Base-by-base conservation (phyloP, 2,329 filamentous ascomycete species). In the Colletotrichum acutatum region DNA sequence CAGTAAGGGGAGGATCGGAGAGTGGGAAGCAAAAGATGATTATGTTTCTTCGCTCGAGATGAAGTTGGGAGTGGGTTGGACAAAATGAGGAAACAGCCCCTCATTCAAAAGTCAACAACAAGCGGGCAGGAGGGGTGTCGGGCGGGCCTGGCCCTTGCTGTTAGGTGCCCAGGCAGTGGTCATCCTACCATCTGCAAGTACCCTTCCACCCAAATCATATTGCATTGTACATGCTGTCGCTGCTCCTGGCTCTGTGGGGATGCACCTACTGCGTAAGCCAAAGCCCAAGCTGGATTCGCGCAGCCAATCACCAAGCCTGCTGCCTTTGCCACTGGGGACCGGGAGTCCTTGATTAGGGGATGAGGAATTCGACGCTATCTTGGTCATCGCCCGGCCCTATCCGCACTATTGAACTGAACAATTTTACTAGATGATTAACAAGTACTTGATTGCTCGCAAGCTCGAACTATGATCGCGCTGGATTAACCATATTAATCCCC, bases 31-130 rank as follows among this genome's bases (percentile, higher is more conserved):
- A 71, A 71, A 72, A 63, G 59, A 59, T 69, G 66, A 67, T 60
- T 66, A 46, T 71, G 63, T 72, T 66, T 72, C 72, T 61, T 68
- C 60, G 52, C 69, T 65, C 59, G 65, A 61, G 49, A 65, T 69
- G 72, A 72, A 74, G 71, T 72, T 74, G 58, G 66, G 59, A 74
- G 73, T 74, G 71, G 73, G 71, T 63, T 72, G 61, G 66, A 67
- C 70, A 74, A 74, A 74, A 74, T 73, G 71, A 74, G 66, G 66
- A 66, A 74, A 62, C 57, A 74, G 73, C 73, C 73, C 73, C 73
- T 74, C 73, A 74, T 72, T 73, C 72, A 74, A 65, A 74, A 74
- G 71, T 73, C 71, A 73, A 73, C 70, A 72, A 72, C 71, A 73
- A 66, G 71, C 70, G 71, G 71, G 71, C 71, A 73, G 70, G 71